Evolutionary conservation across 257 asterid species (phyloP).

Genomic region (Solanum phureja): DNA sequence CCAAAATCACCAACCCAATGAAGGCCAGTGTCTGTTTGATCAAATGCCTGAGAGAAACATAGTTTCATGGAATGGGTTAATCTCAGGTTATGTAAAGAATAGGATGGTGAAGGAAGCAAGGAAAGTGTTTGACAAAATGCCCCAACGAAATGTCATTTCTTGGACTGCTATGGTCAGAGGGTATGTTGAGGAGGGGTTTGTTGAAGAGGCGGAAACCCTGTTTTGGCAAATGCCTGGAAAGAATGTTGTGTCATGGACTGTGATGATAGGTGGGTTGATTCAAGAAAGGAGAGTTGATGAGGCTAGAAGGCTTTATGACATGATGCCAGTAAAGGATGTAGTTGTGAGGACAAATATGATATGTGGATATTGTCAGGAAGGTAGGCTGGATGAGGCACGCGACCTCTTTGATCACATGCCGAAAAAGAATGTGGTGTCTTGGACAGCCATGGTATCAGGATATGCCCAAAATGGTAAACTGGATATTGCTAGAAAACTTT

Average conservation of each 20-base stretch:
- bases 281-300: slow-evolving; percentile 41
- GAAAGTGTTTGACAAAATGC: slow-evolving; percentile 49
- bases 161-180: slow-evolving; percentile 75
- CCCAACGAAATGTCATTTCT: slow-evolving; percentile 50
- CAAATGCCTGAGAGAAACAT: slow-evolving; percentile 54
- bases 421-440: slow-evolving; percentile 49
- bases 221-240: slow-evolving; percentile 67
- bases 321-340: slow-evolving; percentile 62
- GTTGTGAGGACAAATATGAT: slow-evolving; percentile 61
- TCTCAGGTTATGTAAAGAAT: slow-evolving; percentile 60
- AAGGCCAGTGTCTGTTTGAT: slow-evolving; percentile 43
- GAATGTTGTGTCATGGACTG: slow-evolving; percentile 72
- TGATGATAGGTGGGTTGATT: slow-evolving; percentile 63
- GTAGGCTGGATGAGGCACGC: slow-evolving; percentile 53
- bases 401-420: slow-evolving; percentile 49
- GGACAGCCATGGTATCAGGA: slow-evolving; percentile 73
- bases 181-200: slow-evolving; percentile 46
- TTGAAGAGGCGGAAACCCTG: slow-evolving; percentile 43
- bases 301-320: slow-evolving; percentile 34
- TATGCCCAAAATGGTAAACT: slow-evolving; percentile 54
- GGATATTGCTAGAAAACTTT: slow-evolving; percentile 60
- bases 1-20: slow-evolving; percentile 33
- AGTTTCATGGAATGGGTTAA: slow-evolving; percentile 74
- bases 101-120: slow-evolving; percentile 56
- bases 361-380: slow-evolving; percentile 57